Evolutionary conservation across 169 alveolate species (phyloP).

Genomic region (Eimeria tenella): DNA sequence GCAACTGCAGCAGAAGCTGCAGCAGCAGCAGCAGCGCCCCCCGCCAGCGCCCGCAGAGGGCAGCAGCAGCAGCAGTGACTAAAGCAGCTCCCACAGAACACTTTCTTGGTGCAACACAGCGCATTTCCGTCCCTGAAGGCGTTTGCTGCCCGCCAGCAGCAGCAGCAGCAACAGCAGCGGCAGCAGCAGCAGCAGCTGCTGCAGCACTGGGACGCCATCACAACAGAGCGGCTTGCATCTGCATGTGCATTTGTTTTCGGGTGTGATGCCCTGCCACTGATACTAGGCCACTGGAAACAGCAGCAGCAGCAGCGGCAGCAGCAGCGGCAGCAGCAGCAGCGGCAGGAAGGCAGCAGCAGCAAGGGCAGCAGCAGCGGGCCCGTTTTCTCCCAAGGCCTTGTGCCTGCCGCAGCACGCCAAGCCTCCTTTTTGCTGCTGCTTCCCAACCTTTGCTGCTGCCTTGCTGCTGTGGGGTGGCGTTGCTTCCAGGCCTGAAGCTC

Average conservation of each 20-base stretch:
- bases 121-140: not conserved
- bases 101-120: not conserved
- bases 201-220: not conserved
- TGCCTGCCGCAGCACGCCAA: not conserved
- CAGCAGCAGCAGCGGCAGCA: conserved; percentile 19
- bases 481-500: not conserved
- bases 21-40: conserved; percentile 46
- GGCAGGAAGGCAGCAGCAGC: not conserved
- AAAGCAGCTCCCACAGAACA: not conserved
- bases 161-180: conserved; percentile 3
- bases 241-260: not conserved
- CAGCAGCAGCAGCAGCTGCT: conserved; percentile 11
- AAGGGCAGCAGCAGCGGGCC: conserved; percentile 1
- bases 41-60: conserved; percentile 1
- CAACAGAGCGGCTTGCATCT: not conserved
- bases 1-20: conserved; percentile 53
- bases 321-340: conserved; percentile 65
- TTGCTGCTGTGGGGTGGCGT: not conserved
- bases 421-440: not conserved
- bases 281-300: not conserved
- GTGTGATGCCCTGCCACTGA: conserved; percentile 14
- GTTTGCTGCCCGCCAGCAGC: conserved; percentile 12
- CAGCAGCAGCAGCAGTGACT: conserved; percentile 45
- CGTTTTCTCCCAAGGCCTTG: not conserved
- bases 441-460: not conserved